A percentile compares a stretch with the other conserved stretches of the same genome.
Evolutionary conservation across 2,329 filamentous ascomycete species (phyloP).

Genomic region (Epichloe elymi): DNA sequence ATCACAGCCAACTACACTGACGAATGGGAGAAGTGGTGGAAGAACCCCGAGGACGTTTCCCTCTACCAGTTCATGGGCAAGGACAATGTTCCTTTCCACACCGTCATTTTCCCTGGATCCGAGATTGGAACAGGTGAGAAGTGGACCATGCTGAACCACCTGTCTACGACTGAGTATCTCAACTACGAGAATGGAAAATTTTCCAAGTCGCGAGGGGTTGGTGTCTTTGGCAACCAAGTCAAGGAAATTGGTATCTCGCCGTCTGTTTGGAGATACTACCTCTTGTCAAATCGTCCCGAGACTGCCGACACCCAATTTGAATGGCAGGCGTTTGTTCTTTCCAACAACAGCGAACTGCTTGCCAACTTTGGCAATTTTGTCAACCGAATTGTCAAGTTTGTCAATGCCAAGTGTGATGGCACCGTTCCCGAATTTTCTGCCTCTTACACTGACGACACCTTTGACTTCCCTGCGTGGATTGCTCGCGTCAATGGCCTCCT

Average conservation of each 20-base stretch:
- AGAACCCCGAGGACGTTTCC: slow-evolving; percentile 72
- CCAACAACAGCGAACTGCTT: slow-evolving; percentile 81
- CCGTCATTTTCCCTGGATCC: slow-evolving; percentile 79
- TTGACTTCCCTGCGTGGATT: slow-evolving; percentile 14
- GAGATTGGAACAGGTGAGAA: slow-evolving; percentile 73
- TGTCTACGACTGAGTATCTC: slow-evolving; percentile 77
- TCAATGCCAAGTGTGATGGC: slow-evolving; percentile 61
- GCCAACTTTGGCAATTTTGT: slow-evolving; percentile 65
- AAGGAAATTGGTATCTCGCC: slow-evolving; percentile 73
- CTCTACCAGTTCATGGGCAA: slow-evolving; percentile 96
- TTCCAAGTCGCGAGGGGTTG: slow-evolving; percentile 78
- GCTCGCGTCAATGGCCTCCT: slow-evolving; percentile 40
- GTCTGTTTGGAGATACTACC: slow-evolving; percentile 89
- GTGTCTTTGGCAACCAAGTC: slow-evolving; percentile 84
- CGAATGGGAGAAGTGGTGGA: slow-evolving; percentile 92
- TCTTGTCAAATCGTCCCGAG: slow-evolving; percentile 75
- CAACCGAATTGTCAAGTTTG: slow-evolving; percentile 62
- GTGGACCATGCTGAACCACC: slow-evolving; percentile 81
- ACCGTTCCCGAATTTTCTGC: slow-evolving; percentile 49
- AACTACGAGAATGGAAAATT: slow-evolving; percentile 89
- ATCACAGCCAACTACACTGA: slow-evolving; percentile 84
- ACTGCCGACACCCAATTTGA: slow-evolving; percentile 80
- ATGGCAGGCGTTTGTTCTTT: slow-evolving; percentile 69
- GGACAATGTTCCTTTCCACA: slow-evolving; percentile 51
- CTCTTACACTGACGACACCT: slow-evolving; percentile 45